A percentile compares a stretch with the other conserved stretches of the same genome.
Conservation (phyloP, 176 grass and related monocot genomes). For the Panicum miliaceum region DNA sequence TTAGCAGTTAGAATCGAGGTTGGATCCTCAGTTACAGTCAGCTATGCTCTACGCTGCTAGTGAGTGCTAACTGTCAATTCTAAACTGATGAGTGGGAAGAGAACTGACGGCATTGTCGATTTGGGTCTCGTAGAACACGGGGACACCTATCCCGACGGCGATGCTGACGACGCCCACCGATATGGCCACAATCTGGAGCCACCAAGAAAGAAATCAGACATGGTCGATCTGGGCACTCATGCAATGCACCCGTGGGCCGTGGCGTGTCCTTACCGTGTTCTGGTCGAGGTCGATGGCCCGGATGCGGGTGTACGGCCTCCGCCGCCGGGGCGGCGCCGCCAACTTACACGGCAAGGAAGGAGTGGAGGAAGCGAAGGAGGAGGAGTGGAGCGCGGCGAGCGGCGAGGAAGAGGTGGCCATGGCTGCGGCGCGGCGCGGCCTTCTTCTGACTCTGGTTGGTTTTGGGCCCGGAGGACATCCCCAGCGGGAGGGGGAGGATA, state of each 20-base stretch:
- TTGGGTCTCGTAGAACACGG: conserved; percentile 91
- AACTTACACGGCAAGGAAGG: conserved; percentile 27
- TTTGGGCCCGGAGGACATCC: background rate
- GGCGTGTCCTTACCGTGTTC: conserved; percentile 62
- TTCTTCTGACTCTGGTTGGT: background rate
- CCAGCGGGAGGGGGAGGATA: background rate
- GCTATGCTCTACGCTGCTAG: background rate
- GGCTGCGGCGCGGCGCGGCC: conserved; percentile 40
- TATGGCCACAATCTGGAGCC: conserved; percentile 75
- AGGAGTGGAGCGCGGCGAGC: conserved; percentile 52
- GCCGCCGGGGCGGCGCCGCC: conserved; percentile 17
- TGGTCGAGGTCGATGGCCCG: conserved; percentile 88
- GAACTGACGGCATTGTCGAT: conserved; percentile 88
- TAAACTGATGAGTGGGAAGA: background rate
- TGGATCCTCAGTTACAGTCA: conserved; percentile 16
- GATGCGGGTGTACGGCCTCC: conserved; percentile 55
- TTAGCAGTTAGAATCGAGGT: background rate
- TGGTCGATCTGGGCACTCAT: no score
- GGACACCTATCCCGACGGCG: conserved; percentile 84
- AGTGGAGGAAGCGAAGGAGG: conserved; percentile 53
- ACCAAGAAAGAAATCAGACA: background rate
- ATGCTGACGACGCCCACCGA: conserved; percentile 86
- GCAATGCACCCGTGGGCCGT: background rate
- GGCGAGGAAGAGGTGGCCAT: conserved; percentile 58
- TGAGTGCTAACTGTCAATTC: background rate